Percentiles rank a stretch among this genome's conserved stretches.
Conservation (phyloP, 495 filamentous ascomycete genomes). For the Aspergillus homomorphus region DNA sequence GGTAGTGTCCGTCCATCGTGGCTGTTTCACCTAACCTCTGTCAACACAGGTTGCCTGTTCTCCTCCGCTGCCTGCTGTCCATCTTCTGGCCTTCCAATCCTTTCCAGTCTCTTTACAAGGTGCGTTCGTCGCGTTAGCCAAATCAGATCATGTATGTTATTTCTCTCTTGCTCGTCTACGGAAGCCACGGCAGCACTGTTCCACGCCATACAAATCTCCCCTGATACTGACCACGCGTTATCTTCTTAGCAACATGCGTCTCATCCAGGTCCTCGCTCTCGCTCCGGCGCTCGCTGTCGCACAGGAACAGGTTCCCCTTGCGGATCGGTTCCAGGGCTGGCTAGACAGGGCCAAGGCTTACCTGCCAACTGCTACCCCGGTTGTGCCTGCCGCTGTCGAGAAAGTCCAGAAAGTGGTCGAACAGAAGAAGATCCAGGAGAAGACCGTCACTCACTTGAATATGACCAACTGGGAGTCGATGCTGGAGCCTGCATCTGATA, state of each 20-base stretch:
- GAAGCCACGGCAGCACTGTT: background rate
- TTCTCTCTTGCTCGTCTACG: conserved; percentile 1
- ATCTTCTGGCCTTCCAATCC: conserved; percentile 23
- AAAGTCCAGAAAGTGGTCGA: conserved; percentile 52
- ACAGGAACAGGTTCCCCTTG: conserved; percentile 70
- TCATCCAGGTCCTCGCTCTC: conserved; percentile 59
- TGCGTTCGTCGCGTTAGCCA: conserved; percentile 15
- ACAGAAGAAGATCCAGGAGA: conserved; percentile 51
- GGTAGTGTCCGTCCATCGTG: conserved; percentile 18
- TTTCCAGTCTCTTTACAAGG: conserved; percentile 16
- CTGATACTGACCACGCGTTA: conserved; percentile 12
- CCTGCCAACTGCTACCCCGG: conserved; percentile 53
- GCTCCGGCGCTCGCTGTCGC: conserved; percentile 69
- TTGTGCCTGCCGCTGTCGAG: conserved; percentile 46
- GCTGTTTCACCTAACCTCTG: conserved; percentile 22
- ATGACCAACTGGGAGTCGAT: conserved; percentile 70
- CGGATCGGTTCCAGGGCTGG: conserved; percentile 64
- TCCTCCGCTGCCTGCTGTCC: conserved; percentile 28
- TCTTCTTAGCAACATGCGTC: conserved; percentile 56
- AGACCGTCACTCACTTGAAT: conserved; percentile 59
- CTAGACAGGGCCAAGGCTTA: conserved; percentile 59
- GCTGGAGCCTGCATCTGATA: conserved; percentile 59
- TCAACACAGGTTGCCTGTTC: conserved; percentile 17
- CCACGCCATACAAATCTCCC: background rate
- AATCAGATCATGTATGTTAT: conserved; percentile 22